Conservation (phyloP, 2,329 filamentous ascomycete genomes). For the Pseudocercospora fijiensis region DNA sequence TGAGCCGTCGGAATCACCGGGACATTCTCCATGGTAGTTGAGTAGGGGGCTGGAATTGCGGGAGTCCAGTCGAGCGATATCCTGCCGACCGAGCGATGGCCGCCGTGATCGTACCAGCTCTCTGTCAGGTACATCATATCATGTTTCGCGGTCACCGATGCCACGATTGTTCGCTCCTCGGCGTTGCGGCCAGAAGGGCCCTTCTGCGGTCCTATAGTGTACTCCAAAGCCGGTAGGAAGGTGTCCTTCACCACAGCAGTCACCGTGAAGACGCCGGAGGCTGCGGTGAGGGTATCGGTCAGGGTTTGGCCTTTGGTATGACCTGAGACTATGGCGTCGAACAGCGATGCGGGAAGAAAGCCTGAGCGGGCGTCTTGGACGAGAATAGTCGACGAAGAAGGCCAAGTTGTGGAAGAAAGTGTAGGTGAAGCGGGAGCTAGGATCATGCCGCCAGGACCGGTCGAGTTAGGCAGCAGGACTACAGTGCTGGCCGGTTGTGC, state of each 20-base stretch:
- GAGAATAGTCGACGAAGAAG: background rate
- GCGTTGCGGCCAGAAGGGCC: background rate
- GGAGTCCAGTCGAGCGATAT: background rate
- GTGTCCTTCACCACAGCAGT: background rate
- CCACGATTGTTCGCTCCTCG: background rate
- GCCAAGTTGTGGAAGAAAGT: background rate
- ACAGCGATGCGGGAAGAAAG: background rate
- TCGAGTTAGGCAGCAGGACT: background rate
- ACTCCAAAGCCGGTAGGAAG: background rate
- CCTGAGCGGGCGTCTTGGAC: background rate
- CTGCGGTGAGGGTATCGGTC: background rate
- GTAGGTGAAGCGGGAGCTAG: background rate
- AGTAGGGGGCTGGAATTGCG: background rate
- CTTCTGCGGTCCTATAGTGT: background rate
- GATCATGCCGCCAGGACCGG: background rate
- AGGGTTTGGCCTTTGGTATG: background rate
- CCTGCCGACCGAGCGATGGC: background rate
- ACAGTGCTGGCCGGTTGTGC: background rate
- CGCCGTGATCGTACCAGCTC: background rate
- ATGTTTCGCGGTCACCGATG: background rate
- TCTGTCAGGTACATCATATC: background rate
- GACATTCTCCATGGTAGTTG: background rate
- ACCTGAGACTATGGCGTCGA: background rate
- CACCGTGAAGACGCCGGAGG: background rate
- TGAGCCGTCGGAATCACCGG: background rate